Percentiles rank a stretch among this genome's conserved stretches.
Evolutionary conservation across 768 basidiomycete species (phyloP).

Genomic region (Leccinum subgranulosum): DNA sequence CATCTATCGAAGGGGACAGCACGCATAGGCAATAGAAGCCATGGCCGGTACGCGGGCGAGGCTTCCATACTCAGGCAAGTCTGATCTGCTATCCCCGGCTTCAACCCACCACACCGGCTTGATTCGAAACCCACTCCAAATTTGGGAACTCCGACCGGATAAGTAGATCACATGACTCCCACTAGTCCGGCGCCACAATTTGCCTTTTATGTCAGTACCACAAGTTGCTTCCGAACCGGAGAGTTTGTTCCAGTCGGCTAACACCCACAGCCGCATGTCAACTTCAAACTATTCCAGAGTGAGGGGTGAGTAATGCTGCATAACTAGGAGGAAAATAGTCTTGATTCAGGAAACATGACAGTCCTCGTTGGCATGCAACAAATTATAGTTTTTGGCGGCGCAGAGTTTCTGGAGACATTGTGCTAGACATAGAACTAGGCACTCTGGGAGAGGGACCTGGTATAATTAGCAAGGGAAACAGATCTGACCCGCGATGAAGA

Average conservation of each 20-base stretch:
- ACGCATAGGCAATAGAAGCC: slow-evolving; percentile 32
- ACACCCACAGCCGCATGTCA: slow-evolving; percentile 14
- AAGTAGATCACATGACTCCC: slow-evolving; percentile 11
- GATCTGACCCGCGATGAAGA: background rate
- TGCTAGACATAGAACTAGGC: background rate
- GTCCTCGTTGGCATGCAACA: background rate
- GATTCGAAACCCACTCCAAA: slow-evolving; percentile 12
- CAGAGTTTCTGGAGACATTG: slow-evolving; percentile 3
- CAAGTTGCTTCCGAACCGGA: slow-evolving; percentile 20
- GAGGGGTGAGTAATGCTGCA: too few species aligned
- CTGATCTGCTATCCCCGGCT: slow-evolving; percentile 3
- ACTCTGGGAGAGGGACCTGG: background rate
- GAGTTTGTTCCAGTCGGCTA: slow-evolving; percentile 18
- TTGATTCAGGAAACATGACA: background rate
- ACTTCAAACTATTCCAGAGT: background rate
- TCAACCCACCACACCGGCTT: background rate
- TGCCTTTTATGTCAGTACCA: slow-evolving; percentile 8
- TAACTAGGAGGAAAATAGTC: background rate
- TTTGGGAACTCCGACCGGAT: slow-evolving; percentile 20
- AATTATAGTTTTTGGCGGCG: background rate
- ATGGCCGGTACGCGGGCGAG: slow-evolving; percentile 17
- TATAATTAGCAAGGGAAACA: background rate
- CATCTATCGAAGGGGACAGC: slow-evolving; percentile 26
- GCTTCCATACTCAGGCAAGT: slow-evolving; percentile 23
- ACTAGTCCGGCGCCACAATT: slow-evolving; percentile 6